A percentile compares a stretch with the other conserved stretches of the same genome.
Evolutionary conservation across 2,329 filamentous ascomycete species (phyloP).

Genomic region (Sporothrix phasma): DNA sequence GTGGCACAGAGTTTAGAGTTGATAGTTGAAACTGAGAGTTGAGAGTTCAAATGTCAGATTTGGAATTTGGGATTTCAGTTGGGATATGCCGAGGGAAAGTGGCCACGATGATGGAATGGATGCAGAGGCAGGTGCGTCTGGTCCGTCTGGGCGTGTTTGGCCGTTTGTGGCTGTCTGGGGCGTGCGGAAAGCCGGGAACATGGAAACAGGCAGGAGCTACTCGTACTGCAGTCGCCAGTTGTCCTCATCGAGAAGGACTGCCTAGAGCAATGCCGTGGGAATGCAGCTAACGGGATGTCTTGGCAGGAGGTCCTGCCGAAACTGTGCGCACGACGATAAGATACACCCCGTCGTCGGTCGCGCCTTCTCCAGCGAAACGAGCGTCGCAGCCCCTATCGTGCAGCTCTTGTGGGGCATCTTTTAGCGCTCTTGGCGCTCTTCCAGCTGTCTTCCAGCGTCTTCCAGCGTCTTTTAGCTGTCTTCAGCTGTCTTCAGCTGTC

Average conservation of each 20-base stretch:
- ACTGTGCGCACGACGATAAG: background rate
- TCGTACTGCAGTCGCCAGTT: constrained; percentile 13
- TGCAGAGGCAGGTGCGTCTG: background rate
- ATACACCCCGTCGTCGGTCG: background rate
- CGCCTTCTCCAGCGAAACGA: background rate
- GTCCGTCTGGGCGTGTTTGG: background rate
- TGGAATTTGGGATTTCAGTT: too few species aligned
- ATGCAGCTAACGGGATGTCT: background rate
- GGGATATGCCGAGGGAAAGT: constrained; percentile 8
- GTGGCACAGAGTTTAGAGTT: background rate
- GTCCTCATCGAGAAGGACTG: constrained; percentile 12
- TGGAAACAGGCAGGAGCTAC: background rate
- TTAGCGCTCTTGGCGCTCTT: too few species aligned
- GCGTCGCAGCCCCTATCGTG: background rate
- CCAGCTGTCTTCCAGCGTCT: too few species aligned
- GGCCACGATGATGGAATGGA: constrained; percentile 11
- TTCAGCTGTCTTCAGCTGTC: too few species aligned
- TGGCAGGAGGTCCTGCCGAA: background rate
- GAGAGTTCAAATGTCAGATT: too few species aligned
- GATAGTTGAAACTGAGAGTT: too few species aligned
- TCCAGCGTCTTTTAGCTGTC: too few species aligned
- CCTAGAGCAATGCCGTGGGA: background rate
- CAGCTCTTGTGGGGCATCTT: constrained; percentile 3
- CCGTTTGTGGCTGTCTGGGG: constrained; percentile 6
- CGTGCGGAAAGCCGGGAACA: constrained; percentile 3